These are phyloP conservation scores for Inosperma sp. DNA, from an alignment of 768 basidiomycete species.

Conservation along the genomic window DNA sequence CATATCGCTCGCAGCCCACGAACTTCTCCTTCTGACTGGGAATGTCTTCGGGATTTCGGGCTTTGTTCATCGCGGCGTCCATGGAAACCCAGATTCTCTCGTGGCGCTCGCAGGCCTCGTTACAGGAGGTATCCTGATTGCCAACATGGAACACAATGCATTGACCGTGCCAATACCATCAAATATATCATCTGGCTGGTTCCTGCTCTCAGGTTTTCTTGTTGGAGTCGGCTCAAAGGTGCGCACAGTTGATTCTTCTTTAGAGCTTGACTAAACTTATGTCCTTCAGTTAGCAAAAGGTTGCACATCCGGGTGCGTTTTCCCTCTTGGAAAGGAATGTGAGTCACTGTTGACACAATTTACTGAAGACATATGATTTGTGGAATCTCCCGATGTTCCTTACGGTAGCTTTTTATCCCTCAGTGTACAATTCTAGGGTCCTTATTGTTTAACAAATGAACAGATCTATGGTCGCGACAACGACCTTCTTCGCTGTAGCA, in stretches of 20 bases:
- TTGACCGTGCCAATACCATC: neutral
- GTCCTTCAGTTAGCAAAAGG: slow-evolving; percentile 48
- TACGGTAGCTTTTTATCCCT: slow-evolving; percentile 36
- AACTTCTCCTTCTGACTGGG: slow-evolving; percentile 51
- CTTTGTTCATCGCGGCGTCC: slow-evolving; percentile 48
- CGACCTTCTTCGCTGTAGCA: slow-evolving; percentile 48
- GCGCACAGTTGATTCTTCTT: slow-evolving; percentile 1
- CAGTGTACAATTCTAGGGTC: slow-evolving; percentile 7
- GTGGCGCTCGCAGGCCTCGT: slow-evolving; percentile 44
- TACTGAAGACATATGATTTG: slow-evolving; percentile 57
- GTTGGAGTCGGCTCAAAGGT: slow-evolving; percentile 60
- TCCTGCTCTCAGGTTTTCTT: slow-evolving; percentile 46
- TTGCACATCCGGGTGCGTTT: slow-evolving; percentile 57
- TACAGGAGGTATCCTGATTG: slow-evolving; percentile 43
- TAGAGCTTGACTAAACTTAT: slow-evolving; percentile 8
- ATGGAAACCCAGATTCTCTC: slow-evolving; percentile 40
- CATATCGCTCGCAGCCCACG: slow-evolving; percentile 48
- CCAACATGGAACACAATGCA: slow-evolving; percentile 36
- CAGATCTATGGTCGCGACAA: slow-evolving; percentile 53
- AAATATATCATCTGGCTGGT: slow-evolving; percentile 22
- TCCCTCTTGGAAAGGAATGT: neutral
- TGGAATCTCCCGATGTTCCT: slow-evolving; percentile 53
- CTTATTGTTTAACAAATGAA: slow-evolving; percentile 7
- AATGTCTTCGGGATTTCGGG: slow-evolving; percentile 58
- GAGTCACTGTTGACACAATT: neutral